These are phyloP conservation scores for Cryphonectria parasitica DNA, from an alignment of 2,329 filamentous ascomycete genomes.

Conservation along the genomic window DNA sequence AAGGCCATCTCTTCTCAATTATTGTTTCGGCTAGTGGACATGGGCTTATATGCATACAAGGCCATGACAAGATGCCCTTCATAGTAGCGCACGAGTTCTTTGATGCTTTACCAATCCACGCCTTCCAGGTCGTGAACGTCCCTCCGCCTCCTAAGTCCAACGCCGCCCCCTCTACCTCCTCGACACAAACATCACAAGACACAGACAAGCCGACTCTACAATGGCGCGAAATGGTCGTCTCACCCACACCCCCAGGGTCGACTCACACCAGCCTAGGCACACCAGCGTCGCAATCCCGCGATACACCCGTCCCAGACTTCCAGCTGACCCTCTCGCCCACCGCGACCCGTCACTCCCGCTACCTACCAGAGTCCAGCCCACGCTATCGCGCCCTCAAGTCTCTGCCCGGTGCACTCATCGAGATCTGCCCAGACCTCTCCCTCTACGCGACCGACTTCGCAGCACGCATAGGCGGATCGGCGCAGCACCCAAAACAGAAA, in stretches of 20 bases:
- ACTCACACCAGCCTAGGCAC: constrained; percentile 59
- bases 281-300: constrained; percentile 54
- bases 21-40: neutral
- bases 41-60: constrained; percentile 46
- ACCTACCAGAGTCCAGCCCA: constrained; percentile 79
- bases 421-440: constrained; percentile 86
- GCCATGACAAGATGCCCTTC: constrained; percentile 76
- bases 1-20: constrained; percentile 33
- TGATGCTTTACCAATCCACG: constrained; percentile 93
- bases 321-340: constrained; percentile 77
- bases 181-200: constrained; percentile 44
- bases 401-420: constrained; percentile 72
- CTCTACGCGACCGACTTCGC: constrained; percentile 83
- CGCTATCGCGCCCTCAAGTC: constrained; percentile 78
- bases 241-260: constrained; percentile 61
- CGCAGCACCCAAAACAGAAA: constrained; percentile 55
- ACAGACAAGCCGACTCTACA: constrained; percentile 51
- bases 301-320: constrained; percentile 74
- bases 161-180: constrained; percentile 44
- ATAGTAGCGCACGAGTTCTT: constrained; percentile 99
- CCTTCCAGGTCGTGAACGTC: constrained; percentile 76
- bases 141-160: constrained; percentile 30
- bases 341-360: constrained; percentile 79
- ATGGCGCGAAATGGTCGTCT: constrained; percentile 84
- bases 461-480: constrained; percentile 75